These are phyloP conservation scores for Panellus pusillus DNA, from an alignment of 768 basidiomycete genomes.

Conservation along the genomic window DNA sequence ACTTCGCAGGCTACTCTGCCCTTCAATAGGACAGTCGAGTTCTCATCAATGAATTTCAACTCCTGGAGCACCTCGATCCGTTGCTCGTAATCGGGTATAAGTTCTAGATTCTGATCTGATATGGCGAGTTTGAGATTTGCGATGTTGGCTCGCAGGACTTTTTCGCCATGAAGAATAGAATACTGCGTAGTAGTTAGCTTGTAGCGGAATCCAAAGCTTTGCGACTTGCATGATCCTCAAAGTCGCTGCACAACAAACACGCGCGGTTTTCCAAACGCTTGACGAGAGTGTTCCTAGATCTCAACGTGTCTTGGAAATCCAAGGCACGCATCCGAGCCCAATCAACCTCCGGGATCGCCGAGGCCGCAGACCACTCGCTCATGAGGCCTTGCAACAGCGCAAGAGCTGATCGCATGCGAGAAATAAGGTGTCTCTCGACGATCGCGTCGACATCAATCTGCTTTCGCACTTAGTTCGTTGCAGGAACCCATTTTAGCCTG, in stretches of 20 bases:
- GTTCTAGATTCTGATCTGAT: constrained; percentile 95
- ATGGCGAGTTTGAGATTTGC: constrained; percentile 78
- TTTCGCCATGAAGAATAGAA: constrained; percentile 68
- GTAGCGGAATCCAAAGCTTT: neutral
- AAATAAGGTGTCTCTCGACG: constrained; percentile 62
- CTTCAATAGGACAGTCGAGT: constrained; percentile 92
- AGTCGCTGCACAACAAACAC: constrained; percentile 66
- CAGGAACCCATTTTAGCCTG: neutral
- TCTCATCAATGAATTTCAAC: constrained; percentile 92
- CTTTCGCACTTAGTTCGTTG: constrained; percentile 1
- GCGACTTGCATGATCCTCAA: constrained; percentile 70
- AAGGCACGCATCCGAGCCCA: constrained; percentile 83
- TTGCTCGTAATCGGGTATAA: constrained; percentile 96
- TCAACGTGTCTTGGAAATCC: constrained; percentile 87
- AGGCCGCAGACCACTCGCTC: constrained; percentile 53
- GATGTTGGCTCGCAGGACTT: constrained; percentile 72
- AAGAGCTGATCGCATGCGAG: constrained; percentile 58
- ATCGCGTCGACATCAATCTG: constrained; percentile 75
- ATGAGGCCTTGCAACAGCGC: constrained; percentile 49
- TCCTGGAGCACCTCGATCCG: constrained; percentile 88
- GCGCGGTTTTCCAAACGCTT: constrained; percentile 40
- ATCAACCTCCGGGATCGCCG: constrained; percentile 69
- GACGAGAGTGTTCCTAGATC: constrained; percentile 51
- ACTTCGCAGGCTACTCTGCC: constrained; percentile 99
- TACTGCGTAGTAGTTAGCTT: constrained; percentile 54